These are phyloP conservation scores for Saturnispora dispora DNA, from an alignment of 805 yeast species.

Conservation along the genomic window DNA sequence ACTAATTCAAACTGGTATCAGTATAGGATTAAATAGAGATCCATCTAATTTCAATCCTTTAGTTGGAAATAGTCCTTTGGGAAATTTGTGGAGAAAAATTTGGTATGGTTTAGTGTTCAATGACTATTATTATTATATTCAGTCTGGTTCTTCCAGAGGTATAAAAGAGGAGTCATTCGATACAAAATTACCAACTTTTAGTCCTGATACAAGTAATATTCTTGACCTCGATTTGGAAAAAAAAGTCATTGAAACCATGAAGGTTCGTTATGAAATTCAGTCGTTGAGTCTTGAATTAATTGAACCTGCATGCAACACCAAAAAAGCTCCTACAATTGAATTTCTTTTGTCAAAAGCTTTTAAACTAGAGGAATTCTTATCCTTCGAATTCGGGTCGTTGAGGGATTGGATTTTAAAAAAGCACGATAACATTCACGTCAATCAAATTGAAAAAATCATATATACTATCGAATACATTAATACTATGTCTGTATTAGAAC, in stretches of 20 bases:
- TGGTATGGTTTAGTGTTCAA: slow-evolving; percentile 44
- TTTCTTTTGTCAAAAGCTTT: slow-evolving; percentile 29
- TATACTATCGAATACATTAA: slow-evolving; percentile 19
- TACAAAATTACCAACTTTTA: slow-evolving; percentile 40
- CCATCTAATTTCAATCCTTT: slow-evolving; percentile 40
- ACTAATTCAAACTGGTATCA: slow-evolving; percentile 56
- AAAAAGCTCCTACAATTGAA: slow-evolving; percentile 29
- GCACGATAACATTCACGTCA: slow-evolving; percentile 13
- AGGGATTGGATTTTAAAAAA: slow-evolving; percentile 21
- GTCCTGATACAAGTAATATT: slow-evolving; percentile 28
- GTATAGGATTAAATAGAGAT: slow-evolving; percentile 61
- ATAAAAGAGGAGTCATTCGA: slow-evolving; percentile 37
- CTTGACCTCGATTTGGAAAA: slow-evolving; percentile 34
- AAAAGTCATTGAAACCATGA: slow-evolving; percentile 29
- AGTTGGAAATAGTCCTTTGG: slow-evolving; percentile 16
- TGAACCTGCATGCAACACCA: slow-evolving; percentile 32
- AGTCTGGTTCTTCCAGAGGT: slow-evolving; percentile 39
- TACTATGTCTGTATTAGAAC: slow-evolving; percentile 28
- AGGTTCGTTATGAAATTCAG: slow-evolving; percentile 26
- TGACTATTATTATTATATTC: slow-evolving; percentile 38
- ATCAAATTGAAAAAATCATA: slow-evolving; percentile 19
- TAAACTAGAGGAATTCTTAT: slow-evolving; percentile 31
- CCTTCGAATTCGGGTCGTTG: slow-evolving; percentile 25
- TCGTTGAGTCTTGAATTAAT: slow-evolving; percentile 28
- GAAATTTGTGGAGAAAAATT: slow-evolving; percentile 46